Evolutionary conservation across 2,329 filamentous ascomycete genomes (phyloP).

Genomic region (Fusarium multiceps): DNA sequence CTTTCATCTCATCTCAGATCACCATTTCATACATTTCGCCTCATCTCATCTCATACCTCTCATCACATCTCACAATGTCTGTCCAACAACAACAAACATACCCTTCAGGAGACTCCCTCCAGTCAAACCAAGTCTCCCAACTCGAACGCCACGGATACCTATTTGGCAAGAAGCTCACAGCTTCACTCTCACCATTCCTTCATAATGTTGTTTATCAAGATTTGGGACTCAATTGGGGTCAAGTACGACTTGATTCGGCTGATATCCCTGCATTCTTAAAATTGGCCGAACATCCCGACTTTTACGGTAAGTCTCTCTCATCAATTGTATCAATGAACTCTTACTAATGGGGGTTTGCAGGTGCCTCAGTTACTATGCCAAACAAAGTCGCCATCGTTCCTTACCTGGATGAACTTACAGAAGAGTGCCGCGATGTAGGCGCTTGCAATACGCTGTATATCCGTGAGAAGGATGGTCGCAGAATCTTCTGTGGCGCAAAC

Average conservation of each 20-base stretch:
- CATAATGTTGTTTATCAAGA: conserved; percentile 65
- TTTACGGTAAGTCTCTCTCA: conserved; percentile 65
- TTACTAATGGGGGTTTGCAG: conserved; percentile 47
- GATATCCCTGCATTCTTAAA: conserved; percentile 61
- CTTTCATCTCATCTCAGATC: neutral
- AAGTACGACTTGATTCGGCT: conserved; percentile 64
- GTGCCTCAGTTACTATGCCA: conserved; percentile 83
- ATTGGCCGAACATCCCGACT: conserved; percentile 66
- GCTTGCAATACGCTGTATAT: conserved; percentile 85
- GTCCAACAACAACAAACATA: conserved; percentile 23
- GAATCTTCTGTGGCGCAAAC: conserved; percentile 77
- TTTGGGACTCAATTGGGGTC: conserved; percentile 62
- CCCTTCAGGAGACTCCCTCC: conserved; percentile 42
- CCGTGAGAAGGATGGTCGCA: conserved; percentile 60
- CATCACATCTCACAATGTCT: conserved; percentile 32
- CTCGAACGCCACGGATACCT: conserved; percentile 64
- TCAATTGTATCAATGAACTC: neutral
- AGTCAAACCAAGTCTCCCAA: conserved; percentile 38
- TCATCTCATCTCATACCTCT: neutral
- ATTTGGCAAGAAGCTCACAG: conserved; percentile 67
- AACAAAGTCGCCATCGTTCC: conserved; percentile 82
- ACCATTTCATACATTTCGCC: neutral
- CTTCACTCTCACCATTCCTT: conserved; percentile 66
- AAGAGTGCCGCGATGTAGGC: conserved; percentile 77
- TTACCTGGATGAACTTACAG: conserved; percentile 77